phyloP scores from a whole-genome alignment of 768 basidiomycete genomes.

The Tulasnella sp. region DNA sequence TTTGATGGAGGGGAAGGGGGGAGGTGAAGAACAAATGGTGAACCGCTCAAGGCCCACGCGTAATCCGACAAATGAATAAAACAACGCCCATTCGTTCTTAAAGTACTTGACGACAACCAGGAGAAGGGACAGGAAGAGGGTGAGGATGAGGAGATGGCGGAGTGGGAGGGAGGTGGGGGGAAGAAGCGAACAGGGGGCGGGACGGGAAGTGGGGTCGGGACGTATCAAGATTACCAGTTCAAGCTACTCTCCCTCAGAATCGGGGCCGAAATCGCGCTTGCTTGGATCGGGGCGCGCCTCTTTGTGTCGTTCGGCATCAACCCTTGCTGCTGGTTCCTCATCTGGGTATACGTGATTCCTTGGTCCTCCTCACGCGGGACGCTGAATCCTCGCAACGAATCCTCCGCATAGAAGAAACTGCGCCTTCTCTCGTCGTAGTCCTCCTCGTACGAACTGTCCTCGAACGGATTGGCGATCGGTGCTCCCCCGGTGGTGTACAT shows the following conservation, averaged over 20 bases:
- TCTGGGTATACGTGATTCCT: slow-evolving; percentile 30
- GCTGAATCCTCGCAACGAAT: slow-evolving; percentile 61
- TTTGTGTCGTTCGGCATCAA: slow-evolving; percentile 7
- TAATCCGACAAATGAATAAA: not conserved
- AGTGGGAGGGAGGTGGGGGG: not conserved
- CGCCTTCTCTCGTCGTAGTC: slow-evolving; percentile 27
- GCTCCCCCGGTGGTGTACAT: not conserved
- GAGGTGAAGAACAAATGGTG: not conserved
- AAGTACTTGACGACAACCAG: not conserved
- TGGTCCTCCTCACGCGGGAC: slow-evolving; percentile 34
- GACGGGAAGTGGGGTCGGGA: not conserved
- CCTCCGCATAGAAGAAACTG: slow-evolving; percentile 85
- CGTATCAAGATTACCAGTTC: slow-evolving; percentile 58
- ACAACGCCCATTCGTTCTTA: slow-evolving; percentile 9
- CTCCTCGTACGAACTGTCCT: slow-evolving; percentile 10
- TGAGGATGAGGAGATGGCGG: not conserved
- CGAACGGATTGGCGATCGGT: slow-evolving; percentile 18
- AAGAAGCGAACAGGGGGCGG: not conserved
- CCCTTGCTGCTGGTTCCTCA: slow-evolving; percentile 41
- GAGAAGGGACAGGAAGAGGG: not conserved
- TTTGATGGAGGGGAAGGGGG: not conserved
- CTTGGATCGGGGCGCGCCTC: slow-evolving; percentile 51
- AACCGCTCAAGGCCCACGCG: slow-evolving; percentile 6
- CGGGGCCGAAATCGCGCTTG: slow-evolving; percentile 68
- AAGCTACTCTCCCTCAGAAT: slow-evolving; percentile 76